Evolutionary conservation across 371 early-diverging fungal species (phyloP).

Genomic region (Mucor mucedo): DNA sequence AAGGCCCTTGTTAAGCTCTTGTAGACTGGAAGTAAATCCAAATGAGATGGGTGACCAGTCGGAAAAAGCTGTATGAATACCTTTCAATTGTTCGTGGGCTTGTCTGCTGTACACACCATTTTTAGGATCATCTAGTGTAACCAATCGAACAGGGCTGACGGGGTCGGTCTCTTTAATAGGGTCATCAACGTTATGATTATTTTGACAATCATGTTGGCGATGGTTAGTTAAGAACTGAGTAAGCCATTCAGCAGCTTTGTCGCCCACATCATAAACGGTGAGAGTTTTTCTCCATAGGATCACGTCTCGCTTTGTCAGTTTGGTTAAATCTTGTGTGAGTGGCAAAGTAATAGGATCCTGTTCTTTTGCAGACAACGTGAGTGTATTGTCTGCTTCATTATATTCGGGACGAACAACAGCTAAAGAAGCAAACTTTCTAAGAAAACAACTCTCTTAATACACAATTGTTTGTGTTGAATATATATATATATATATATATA

Average conservation of each 20-base stretch:
- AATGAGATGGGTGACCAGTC: slow-evolving; percentile 55
- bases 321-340: slow-evolving; percentile 29
- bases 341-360: slow-evolving; percentile 36
- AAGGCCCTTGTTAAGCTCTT: slow-evolving; percentile 38
- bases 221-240: slow-evolving; percentile 35
- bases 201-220: slow-evolving; percentile 33
- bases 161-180: slow-evolving; percentile 14
- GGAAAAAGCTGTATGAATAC: slow-evolving; percentile 43
- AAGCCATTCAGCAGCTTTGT: slow-evolving; percentile 45
- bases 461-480: too few relatives aligned
- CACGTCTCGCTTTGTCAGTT: slow-evolving; percentile 22
- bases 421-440: slow-evolving; percentile 50
- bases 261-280: slow-evolving; percentile 49
- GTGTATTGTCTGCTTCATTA: slow-evolving; percentile 24
- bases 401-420: slow-evolving; percentile 35
- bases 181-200: slow-evolving; percentile 32
- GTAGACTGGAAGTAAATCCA: slow-evolving; percentile 40
- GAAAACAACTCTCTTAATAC: too few relatives aligned
- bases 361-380: slow-evolving; percentile 32
- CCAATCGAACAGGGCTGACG: slow-evolving; percentile 32
- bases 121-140: slow-evolving; percentile 40
- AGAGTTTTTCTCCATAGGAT: slow-evolving; percentile 42
- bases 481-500: slow-evolving; percentile 3
- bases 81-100: slow-evolving; percentile 45
- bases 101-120: slow-evolving; percentile 36